Base-by-base conservation (phyloP, 169 alveolate species). In the Eimeria praecox region DNA sequence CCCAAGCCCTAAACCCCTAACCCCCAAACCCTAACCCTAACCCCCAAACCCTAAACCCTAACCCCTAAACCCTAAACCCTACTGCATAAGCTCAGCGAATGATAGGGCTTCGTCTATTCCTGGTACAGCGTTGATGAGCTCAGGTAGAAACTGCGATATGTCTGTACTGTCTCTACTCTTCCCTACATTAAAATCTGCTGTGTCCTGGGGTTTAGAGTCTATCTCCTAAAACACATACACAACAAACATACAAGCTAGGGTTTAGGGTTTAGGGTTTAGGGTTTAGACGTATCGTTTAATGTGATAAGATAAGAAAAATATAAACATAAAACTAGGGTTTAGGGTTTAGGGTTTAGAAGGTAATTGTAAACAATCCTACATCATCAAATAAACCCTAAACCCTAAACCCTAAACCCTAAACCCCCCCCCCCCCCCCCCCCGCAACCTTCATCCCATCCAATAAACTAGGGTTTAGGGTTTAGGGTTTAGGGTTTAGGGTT, bases 71-170 rank as follows among this genome's bases (percentile, higher is more conserved):
- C 66, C 66, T 56, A 99, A 56, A 14, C 27, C 66, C 27, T 56
- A 56, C 66, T 56, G 66, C 66, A 56, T 98, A 64, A 99, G 97
- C 78, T 99, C 99, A 14, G 99, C 99, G 96, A 99, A 99, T 89
- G 99, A 98, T 86, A 99, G 97, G 2, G 99, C 99, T 96, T 99
- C 99, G 97, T 99, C 99, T 44, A 99, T 98, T 24, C 99, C 99
- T 54, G 99, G 99, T 33, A 99, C 98, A 75, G 99, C 98, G 82
- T 97, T 98, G 49, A 99, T 96, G 82, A 99, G 94, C 92, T 99
- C 99, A 30, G 99, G 99, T 10, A 98, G 83, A 27, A 97, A 83
- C 64, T 95, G 95, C 46, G 97, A 96, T 54, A 97, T 94, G 86
- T 95, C 95, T 24, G 96, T 96, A 9, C 44, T 10, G 40, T 71